Percentiles rank a stretch among this genome's conserved stretches.
Evolutionary conservation across 768 basidiomycete species (phyloP).

Genomic region (Suillus luteus): DNA sequence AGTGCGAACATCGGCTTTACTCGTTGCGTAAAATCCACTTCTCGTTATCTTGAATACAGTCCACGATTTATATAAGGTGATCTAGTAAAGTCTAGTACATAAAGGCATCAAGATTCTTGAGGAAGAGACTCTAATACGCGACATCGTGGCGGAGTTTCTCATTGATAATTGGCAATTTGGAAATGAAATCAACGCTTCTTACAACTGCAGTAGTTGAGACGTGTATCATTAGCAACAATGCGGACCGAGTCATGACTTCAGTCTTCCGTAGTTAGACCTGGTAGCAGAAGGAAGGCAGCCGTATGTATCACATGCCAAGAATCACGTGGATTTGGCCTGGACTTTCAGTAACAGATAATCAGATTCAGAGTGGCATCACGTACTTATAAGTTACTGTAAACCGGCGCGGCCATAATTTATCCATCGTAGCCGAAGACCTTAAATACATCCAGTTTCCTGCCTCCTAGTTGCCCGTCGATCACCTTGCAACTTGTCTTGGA

Average conservation of each 20-base stretch:
- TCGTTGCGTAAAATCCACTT: not conserved
- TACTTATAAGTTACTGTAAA: not conserved
- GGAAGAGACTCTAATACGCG: slow-evolving; percentile 35
- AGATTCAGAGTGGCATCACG: not conserved
- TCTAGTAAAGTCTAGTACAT: not conserved
- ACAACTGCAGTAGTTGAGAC: not conserved
- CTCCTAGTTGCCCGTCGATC: not conserved
- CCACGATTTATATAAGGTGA: not conserved
- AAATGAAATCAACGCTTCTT: not conserved
- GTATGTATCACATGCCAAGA: not conserved
- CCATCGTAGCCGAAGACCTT: slow-evolving; percentile 33
- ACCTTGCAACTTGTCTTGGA: slow-evolving; percentile 2
- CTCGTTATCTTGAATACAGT: not conserved
- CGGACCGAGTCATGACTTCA: not conserved
- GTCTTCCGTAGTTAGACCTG: not conserved
- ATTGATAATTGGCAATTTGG: slow-evolving; percentile 25
- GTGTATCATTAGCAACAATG: not conserved
- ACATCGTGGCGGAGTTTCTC: slow-evolving; percentile 41
- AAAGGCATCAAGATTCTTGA: slow-evolving; percentile 23
- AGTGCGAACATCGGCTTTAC: not conserved
- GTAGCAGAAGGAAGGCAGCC: no score
- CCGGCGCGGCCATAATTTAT: not conserved
- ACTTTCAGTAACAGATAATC: not conserved
- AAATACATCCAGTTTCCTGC: slow-evolving; percentile 22
- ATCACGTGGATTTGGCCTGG: not conserved